Evolutionary conservation across 768 basidiomycete genomes (phyloP).

Genomic region (Kondoa malvinella): DNA sequence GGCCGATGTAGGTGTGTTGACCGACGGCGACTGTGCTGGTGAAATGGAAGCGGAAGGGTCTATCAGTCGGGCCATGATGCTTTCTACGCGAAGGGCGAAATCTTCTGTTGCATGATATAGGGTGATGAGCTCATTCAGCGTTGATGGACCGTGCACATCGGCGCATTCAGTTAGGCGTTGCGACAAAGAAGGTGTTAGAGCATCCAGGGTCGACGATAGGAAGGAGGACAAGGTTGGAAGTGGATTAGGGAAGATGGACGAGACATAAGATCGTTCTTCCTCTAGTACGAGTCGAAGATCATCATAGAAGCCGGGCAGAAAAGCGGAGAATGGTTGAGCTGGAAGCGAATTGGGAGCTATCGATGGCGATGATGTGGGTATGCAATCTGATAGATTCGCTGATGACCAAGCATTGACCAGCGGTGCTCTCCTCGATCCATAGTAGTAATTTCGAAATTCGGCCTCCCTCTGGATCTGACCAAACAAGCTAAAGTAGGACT

Average conservation of each 20-base stretch:
- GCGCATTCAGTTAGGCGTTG: conserved; percentile 58
- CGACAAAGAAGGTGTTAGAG: conserved; percentile 61
- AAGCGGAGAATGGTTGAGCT: conserved; percentile 37
- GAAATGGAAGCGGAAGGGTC: conserved; percentile 5
- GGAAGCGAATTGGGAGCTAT: conserved; percentile 20
- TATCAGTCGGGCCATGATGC: conserved; percentile 51
- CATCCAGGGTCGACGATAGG: conserved; percentile 61
- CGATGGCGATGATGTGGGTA: conserved; percentile 37
- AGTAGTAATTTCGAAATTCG: conserved; percentile 89
- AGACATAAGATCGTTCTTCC: conserved; percentile 36
- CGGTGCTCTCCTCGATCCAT: conserved; percentile 54
- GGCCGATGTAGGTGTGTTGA: conserved; percentile 12
- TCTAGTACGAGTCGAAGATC: conserved; percentile 49
- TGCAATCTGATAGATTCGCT: conserved; percentile 36
- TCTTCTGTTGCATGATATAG: conserved; percentile 62
- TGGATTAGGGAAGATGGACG: conserved; percentile 76
- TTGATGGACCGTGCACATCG: conserved; percentile 46
- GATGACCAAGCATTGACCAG: conserved; percentile 56
- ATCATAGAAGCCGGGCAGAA: conserved; percentile 60
- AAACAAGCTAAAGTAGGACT: conserved; percentile 69
- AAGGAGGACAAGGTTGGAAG: conserved; percentile 57
- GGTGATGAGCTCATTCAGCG: conserved; percentile 53
- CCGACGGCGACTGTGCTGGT: neutral
- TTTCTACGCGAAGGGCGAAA: conserved; percentile 55
- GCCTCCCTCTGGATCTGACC: conserved; percentile 74